A percentile compares a stretch with the other conserved stretches of the same genome.
Conservation (phyloP, 2,329 filamentous ascomycete genomes). For the Talaromyces sp. region DNA sequence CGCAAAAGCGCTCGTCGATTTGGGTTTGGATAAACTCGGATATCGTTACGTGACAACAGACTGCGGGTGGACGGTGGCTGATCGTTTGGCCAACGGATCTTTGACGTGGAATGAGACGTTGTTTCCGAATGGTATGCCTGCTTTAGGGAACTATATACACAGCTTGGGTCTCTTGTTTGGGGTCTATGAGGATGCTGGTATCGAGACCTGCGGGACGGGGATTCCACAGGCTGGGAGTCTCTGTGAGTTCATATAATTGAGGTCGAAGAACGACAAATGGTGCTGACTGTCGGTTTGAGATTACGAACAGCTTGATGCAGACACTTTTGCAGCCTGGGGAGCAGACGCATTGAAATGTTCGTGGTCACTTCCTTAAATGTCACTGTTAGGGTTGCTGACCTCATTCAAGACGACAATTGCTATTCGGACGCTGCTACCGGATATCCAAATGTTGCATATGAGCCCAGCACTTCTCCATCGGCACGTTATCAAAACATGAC, state of each 20-base stretch:
- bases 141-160: slow-evolving; percentile 36
- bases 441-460: slow-evolving; percentile 39
- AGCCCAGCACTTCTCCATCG: slow-evolving; percentile 34
- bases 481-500: slow-evolving; percentile 45
- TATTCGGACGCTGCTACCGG: slow-evolving; percentile 36
- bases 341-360: slow-evolving; percentile 50
- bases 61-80: slow-evolving; percentile 50
- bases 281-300: slow-evolving; percentile 39
- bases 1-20: slow-evolving; percentile 48
- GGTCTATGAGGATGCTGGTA: slow-evolving; percentile 43
- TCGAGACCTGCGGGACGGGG: slow-evolving; percentile 39
- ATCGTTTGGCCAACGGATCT: slow-evolving; percentile 31
- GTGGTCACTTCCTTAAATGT: slow-evolving; percentile 2
- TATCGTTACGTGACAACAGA: slow-evolving; percentile 54
- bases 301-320: slow-evolving; percentile 40
- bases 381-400: neutral
- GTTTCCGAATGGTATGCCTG: slow-evolving; percentile 40
- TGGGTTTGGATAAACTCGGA: slow-evolving; percentile 47
- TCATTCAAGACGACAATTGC: slow-evolving; percentile 43
- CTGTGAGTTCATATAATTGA: slow-evolving; percentile 15
- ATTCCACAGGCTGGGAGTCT: slow-evolving; percentile 35
- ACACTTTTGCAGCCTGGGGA: slow-evolving; percentile 32
- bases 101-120: slow-evolving; percentile 37
- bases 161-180: slow-evolving; percentile 37
- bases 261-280: slow-evolving; percentile 41